A percentile compares a stretch with the other conserved stretches of the same genome.
These are phyloP conservation scores for Sporothrix dimorphospora DNA, from an alignment of 2,329 filamentous ascomycete genomes.

Conservation along the genomic window DNA sequence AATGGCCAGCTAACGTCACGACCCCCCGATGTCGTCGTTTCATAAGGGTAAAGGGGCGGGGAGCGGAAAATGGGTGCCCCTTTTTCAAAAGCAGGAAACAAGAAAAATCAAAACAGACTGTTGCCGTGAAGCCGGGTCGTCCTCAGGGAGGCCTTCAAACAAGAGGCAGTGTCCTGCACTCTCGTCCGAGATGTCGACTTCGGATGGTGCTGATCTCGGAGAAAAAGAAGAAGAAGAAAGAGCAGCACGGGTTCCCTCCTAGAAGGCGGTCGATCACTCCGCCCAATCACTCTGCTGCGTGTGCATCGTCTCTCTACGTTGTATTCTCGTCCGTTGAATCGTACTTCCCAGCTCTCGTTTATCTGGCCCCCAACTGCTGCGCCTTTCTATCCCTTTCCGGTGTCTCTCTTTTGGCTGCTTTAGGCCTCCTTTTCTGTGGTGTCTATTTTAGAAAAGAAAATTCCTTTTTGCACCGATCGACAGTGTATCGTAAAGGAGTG, in stretches of 20 bases:
- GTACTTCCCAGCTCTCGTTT: neutral
- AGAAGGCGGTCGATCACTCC: neutral
- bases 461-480: neutral
- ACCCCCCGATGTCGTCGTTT: neutral
- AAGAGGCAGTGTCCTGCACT: neutral
- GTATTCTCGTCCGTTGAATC: neutral
- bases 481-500: neutral
- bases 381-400: neutral
- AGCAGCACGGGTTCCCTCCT: neutral
- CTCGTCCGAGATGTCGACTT: neutral
- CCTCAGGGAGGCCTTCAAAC: neutral
- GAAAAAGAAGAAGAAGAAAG: neutral
- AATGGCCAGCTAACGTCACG: neutral
- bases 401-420: neutral
- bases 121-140: neutral
- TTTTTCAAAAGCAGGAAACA: neutral
- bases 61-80: neutral
- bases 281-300: neutral
- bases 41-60: neutral
- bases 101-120: neutral
- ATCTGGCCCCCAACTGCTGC: neutral
- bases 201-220: slow-evolving; percentile 12
- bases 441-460: neutral
- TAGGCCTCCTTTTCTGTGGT: neutral
- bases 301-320: neutral